Base-by-base conservation (phyloP, 2,329 filamentous ascomycete genomes). In the Kalaharituber pfeilii region DNA sequence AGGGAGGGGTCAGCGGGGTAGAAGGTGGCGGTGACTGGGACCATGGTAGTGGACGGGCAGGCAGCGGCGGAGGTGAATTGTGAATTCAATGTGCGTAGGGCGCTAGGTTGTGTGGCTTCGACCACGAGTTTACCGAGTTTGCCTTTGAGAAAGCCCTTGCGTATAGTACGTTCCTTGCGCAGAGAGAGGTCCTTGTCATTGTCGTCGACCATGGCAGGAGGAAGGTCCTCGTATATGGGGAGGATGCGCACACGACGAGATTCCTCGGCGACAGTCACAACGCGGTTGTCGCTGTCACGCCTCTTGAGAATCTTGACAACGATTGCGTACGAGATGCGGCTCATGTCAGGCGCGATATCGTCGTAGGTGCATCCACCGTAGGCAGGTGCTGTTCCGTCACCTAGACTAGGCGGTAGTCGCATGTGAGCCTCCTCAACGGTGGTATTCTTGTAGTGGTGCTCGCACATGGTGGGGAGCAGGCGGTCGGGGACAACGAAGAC, bases 291-390 rank as follows among this genome's bases (percentile, higher is more conserved):
- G 51, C 68, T 58, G 28, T 69, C 66, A 42, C 66, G 63, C 44
- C 62, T 53, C 53, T 69, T 72, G 8, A 68, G 63, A 20, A 78
- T 64, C 29, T 69, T 70, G 9, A 71, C 72, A 29, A 72, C 70
- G 54, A 82, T 69, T 1, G 69, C 70, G 61, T 82, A 83, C 1
- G 69, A 68, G 47, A 82, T 74, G 62, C 72, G 76, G 29, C 72
- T 69, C 78, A 82, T 81, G 7, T 78, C 72, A 0, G 80, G 80
- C 1, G 76, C 70, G 63, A 81, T 69, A 60, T 82, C 80, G 62
- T 82, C 78, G 39, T 77, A 68, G 18, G 76, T 64, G 2, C 67
- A 67, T 30, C 69, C 70, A 8, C 73, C 73, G 57, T 72, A 70
- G 24, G 70, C 71, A 47, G 71, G 69, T n/a, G 75, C 65, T 62